These are phyloP conservation scores for Corinectria fuckeliana DNA, from an alignment of 2,329 filamentous ascomycete genomes.

Conservation along the genomic window DNA sequence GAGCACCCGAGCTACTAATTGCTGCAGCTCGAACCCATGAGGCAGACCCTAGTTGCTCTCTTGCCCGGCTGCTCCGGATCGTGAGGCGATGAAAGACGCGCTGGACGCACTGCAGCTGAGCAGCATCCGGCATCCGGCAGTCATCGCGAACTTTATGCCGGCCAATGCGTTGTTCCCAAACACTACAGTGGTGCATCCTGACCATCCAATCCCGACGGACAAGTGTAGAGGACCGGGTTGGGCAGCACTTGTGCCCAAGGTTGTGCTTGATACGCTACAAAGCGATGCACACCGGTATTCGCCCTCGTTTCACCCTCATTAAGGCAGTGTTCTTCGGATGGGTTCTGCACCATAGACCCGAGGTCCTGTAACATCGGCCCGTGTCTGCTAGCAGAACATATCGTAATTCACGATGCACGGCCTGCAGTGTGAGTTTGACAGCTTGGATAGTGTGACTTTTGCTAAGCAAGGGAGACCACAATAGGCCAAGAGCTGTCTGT, in stretches of 20 bases:
- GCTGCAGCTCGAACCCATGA: not conserved
- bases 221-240: not conserved
- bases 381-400: not conserved
- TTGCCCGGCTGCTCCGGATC: not conserved
- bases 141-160: not conserved
- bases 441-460: not conserved
- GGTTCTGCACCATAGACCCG: not conserved
- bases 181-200: not conserved
- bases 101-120: not conserved
- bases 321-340: not conserved
- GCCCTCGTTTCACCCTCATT: not conserved
- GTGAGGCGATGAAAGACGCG: not conserved
- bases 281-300: slow-evolving; percentile 3
- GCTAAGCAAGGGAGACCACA: not conserved
- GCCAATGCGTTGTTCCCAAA: not conserved
- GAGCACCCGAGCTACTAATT: not conserved
- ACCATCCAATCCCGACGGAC: not conserved
- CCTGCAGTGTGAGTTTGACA: not conserved
- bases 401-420: not conserved
- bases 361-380: not conserved
- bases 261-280: not conserved
- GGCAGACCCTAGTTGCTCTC: not conserved
- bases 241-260: not conserved
- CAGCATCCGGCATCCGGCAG: not conserved
- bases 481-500: not conserved